A percentile compares a stretch with the other conserved stretches of the same genome.
Conservation (phyloP, 148 eudicot genomes). For the Arbutus unedo region DNA sequence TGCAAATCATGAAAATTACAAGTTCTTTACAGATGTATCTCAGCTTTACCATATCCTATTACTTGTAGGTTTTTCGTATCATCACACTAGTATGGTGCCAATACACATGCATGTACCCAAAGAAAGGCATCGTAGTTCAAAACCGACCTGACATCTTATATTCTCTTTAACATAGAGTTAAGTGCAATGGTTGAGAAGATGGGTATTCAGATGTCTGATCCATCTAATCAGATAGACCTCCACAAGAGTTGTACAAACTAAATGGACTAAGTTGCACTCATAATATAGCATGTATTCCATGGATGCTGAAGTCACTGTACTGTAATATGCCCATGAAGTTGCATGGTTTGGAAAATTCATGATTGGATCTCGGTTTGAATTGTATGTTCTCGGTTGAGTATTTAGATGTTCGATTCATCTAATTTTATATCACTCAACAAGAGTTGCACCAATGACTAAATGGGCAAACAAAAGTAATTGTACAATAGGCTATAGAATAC, state of each 20-base stretch:
- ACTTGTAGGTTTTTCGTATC: background rate
- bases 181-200: background rate
- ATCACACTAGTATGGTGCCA: constrained; percentile 1
- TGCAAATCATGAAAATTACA: background rate
- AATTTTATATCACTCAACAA: background rate
- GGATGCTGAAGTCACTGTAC: background rate
- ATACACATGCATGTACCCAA: background rate
- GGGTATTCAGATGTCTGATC: background rate
- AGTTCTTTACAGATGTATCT: background rate
- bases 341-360: background rate
- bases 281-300: background rate
- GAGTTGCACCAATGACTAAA: background rate
- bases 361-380: background rate
- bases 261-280: no score
- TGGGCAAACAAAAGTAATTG: background rate
- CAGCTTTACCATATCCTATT: background rate
- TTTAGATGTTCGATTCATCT: background rate
- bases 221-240: background rate
- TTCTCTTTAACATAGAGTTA: background rate
- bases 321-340: no score
- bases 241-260: background rate
- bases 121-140: background rate
- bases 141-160: background rate
- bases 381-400: no score
- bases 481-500: no score